Conservation (phyloP, 2,329 filamentous ascomycete species). For the Davidsoniella australis region DNA sequence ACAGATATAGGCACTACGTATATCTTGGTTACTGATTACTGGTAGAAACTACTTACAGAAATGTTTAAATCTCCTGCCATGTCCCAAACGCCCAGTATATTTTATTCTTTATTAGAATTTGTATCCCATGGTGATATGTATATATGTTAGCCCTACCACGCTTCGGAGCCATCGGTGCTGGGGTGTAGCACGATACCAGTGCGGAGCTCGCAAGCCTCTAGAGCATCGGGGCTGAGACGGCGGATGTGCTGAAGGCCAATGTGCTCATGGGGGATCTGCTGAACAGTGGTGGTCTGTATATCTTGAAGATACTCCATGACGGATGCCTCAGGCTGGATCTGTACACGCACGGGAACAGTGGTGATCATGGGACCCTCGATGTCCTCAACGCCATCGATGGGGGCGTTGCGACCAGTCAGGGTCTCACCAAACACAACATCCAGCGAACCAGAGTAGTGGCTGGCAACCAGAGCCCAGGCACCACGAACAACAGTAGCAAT, state of each 20-base stretch:
- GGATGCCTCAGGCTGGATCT: slow-evolving; percentile 24
- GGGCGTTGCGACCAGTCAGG: slow-evolving; percentile 36
- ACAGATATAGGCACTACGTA: neutral
- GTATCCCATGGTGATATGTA: too few species aligned
- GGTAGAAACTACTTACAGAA: too few species aligned
- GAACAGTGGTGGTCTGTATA: slow-evolving; percentile 38
- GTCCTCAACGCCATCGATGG: slow-evolving; percentile 30
- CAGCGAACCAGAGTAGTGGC: slow-evolving; percentile 31
- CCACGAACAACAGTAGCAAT: slow-evolving; percentile 39
- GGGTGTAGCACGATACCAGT: slow-evolving; percentile 39
- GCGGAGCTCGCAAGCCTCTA: slow-evolving; percentile 37
- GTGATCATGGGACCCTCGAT: slow-evolving; percentile 46
- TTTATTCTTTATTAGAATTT: too few species aligned
- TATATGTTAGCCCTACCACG: neutral
- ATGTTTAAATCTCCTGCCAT: too few species aligned
- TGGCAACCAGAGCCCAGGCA: slow-evolving; percentile 39
- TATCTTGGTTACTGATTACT: too few species aligned
- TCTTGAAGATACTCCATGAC: slow-evolving; percentile 35
- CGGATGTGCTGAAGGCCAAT: slow-evolving; percentile 43
- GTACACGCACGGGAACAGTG: slow-evolving; percentile 38
- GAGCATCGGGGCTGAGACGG: slow-evolving; percentile 34
- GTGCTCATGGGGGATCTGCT: slow-evolving; percentile 48
- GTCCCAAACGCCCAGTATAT: too few species aligned
- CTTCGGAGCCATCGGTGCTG: slow-evolving; percentile 16
- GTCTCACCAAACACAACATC: slow-evolving; percentile 44